These are phyloP conservation scores for Phyllosticta paracitricarpa DNA, from an alignment of 2,329 filamentous ascomycete genomes.

Conservation along the genomic window DNA sequence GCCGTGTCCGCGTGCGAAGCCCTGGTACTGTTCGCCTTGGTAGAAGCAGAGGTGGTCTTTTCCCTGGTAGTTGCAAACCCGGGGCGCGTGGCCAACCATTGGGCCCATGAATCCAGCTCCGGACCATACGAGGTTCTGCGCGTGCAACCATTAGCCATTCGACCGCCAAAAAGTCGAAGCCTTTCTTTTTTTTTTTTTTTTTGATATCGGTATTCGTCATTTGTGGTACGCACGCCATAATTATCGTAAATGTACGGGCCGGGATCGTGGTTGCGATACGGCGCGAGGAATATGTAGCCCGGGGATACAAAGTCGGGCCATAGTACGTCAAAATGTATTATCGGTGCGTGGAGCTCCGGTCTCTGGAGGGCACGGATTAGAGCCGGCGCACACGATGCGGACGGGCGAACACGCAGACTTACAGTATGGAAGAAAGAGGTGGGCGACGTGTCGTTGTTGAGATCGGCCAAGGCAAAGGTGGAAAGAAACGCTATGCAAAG, in stretches of 20 bases:
- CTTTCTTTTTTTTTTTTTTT: too few relatives aligned
- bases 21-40: conserved; percentile 41
- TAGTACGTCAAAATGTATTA: conserved; percentile 16
- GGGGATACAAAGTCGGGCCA: conserved; percentile 16
- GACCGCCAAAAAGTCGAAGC: neutral
- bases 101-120: conserved; percentile 42
- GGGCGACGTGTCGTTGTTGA: conserved; percentile 12
- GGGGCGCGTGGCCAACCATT: conserved; percentile 38
- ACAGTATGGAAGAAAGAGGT: conserved; percentile 11
- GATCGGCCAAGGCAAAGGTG: conserved; percentile 4
- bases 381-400: neutral
- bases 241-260: conserved; percentile 45
- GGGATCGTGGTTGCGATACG: conserved; percentile 39
- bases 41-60: conserved; percentile 43
- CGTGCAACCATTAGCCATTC: neutral
- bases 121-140: conserved; percentile 35
- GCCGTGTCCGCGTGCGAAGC: conserved; percentile 42
- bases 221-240: conserved; percentile 28
- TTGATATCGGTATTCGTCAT: neutral
- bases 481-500: conserved; percentile 1
- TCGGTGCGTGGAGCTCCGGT: conserved; percentile 30
- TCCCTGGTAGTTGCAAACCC: conserved; percentile 40
- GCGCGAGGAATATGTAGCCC: conserved; percentile 43
- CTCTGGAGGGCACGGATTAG: conserved; percentile 15
- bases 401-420: neutral